Base-by-base conservation (phyloP, 2,329 filamentous ascomycete genomes). In the Fusarium sp. region DNA sequence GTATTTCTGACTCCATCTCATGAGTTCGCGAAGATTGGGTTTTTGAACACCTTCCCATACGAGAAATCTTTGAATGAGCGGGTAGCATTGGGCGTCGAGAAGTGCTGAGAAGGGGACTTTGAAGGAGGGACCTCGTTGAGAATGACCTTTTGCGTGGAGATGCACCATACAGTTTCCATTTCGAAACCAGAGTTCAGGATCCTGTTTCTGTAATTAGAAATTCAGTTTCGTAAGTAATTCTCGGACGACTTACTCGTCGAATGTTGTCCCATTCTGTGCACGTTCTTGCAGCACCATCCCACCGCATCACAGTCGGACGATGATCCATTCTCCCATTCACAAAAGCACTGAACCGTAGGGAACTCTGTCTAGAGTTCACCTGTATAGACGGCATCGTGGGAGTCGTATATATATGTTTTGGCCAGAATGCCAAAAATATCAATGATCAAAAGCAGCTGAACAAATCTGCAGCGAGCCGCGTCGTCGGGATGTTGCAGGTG, bases 121-220 rank as follows among this genome's bases (percentile, higher is more conserved):
- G 78, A 95, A 92, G 3, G 92, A 89, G 3, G 93, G 90, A 0
- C 90, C 90, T 73, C 89, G 84, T 63, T 85, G 86, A 6, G 91
- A 93, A 61, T 89, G 88, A 42, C 90, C 91, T 70, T 86, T 85
- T n/a, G 82, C 87, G 75, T 93, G 91, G 0, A 95, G 84, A 79
- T 94, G 86, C 3, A 95, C 86, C 20, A 90, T 84, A 75, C 92
- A 94, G 77, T 94, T 89, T 18, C 91, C 92, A 70, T 90, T 82
- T 15, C 86, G 84, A 67, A 86, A 85, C 91, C 91, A 95, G 5
- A 95, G 83, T 72, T 94, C 92, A 5, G 88, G 84, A 73, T 95
- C 93, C 92, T 94, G 39, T 57, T 20, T 53, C 7, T 44, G n/a
- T 35, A 12, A 49, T 72, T 54, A 72, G 70, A 49, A 33, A 18